Evolutionary conservation across 768 basidiomycete species (phyloP).

Genomic region (Agaricus bisporus): DNA sequence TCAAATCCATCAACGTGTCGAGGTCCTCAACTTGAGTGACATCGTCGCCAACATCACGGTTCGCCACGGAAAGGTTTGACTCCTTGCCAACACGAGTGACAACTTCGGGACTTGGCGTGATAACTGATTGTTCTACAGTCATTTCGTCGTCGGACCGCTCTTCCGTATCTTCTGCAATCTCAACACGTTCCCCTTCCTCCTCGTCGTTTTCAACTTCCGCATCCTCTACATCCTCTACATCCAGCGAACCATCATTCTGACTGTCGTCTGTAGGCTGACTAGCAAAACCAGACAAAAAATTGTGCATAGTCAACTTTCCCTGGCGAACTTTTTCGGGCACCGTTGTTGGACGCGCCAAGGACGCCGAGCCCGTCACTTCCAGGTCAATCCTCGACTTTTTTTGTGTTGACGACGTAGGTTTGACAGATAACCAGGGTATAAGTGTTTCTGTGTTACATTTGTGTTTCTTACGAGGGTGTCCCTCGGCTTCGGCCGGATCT

Average conservation of each 20-base stretch:
- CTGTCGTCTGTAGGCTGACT: background rate
- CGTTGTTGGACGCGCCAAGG: background rate
- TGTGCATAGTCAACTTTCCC: conserved; percentile 8
- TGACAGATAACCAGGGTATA: background rate
- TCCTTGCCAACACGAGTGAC: background rate
- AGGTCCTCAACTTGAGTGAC: conserved; percentile 16
- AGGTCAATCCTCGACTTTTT: background rate
- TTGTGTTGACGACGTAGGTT: background rate
- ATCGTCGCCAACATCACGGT: background rate
- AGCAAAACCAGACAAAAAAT: conserved; percentile 6
- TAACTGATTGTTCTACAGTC: background rate
- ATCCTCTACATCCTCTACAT: conserved; percentile 1
- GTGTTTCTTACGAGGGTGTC: conserved; percentile 33
- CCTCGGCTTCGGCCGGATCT: background rate
- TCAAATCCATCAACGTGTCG: conserved; percentile 16
- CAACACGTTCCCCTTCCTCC: conserved; percentile 13
- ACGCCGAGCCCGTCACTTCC: background rate
- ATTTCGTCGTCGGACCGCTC: background rate
- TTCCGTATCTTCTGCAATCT: conserved; percentile 15
- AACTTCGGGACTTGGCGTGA: background rate
- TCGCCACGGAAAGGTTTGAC: background rate
- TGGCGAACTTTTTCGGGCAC: background rate
- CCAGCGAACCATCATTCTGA: background rate
- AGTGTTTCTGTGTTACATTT: conserved; percentile 14
- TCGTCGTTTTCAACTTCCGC: conserved; percentile 14